These are phyloP conservation scores for Saccharomycopsis selenospora DNA, from an alignment of 805 yeast species.

Conservation along the genomic window DNA sequence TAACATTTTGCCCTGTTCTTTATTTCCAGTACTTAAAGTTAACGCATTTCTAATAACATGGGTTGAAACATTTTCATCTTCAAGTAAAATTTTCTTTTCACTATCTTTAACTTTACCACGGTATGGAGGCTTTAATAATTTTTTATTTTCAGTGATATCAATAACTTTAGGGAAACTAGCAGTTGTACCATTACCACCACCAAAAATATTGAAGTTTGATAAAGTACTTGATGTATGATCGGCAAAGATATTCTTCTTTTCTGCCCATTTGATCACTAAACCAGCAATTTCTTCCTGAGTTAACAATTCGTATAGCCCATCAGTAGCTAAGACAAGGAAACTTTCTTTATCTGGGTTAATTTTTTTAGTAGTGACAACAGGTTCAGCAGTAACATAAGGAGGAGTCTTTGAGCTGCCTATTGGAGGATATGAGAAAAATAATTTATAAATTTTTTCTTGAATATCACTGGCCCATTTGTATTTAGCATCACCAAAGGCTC, in stretches of 20 bases:
- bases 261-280: constrained; percentile 90
- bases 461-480: constrained; percentile 74
- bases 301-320: constrained; percentile 87
- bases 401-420: constrained; percentile 77
- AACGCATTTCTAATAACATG: constrained; percentile 91
- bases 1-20: constrained; percentile 81
- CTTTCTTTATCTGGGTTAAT: constrained; percentile 66
- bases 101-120: constrained; percentile 40
- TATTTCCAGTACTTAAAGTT: constrained; percentile 74
- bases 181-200: background rate
- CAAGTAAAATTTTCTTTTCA: constrained; percentile 43
- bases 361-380: constrained; percentile 78
- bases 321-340: constrained; percentile 87
- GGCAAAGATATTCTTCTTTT: constrained; percentile 47
- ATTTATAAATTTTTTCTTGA: constrained; percentile 65
- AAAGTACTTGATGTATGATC: constrained; percentile 19
- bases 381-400: constrained; percentile 96
- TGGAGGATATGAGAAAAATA: constrained; percentile 72
- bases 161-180: constrained; percentile 45
- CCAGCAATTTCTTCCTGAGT: constrained; percentile 90
- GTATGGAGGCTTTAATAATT: constrained; percentile 64
- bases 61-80: constrained; percentile 86
- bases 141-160: constrained; percentile 55
- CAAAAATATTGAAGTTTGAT: background rate
- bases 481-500: constrained; percentile 97